Base-by-base conservation (phyloP, 345 rosid genomes). In the Cardamine resedifolia region DNA sequence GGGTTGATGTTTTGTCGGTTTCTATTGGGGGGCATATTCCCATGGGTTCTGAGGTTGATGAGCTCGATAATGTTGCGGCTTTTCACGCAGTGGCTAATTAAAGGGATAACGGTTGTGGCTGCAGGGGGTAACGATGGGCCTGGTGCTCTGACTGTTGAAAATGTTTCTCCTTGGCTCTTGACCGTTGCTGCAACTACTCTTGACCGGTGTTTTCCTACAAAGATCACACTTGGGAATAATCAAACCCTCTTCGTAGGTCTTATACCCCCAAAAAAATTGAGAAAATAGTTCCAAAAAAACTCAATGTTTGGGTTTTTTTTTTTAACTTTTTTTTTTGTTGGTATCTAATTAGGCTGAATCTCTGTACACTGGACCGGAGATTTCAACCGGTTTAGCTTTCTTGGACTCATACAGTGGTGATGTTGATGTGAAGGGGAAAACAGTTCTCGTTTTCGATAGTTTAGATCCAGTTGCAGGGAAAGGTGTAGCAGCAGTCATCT, bases 81-180 rank as follows among this genome's bases (percentile, higher is more conserved):
- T 83, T 85, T 27, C 84, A 83, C 30, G 85, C 87, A 0, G 85
- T 83, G 33, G 50, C 66, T 14, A n/a, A n/a, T n/a, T n/a, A 82
- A 57, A 48, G 84, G 83, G 10, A 77, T 82, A 49, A 38, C 71
- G 33, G 83, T 82, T 66, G 76, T 79, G 31, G 68, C 76, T 49
- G 44, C 68, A 0, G 80, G 74, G 0, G 78, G 60, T 10, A 82
- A 82, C 7, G 39, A 4, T 0, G 83, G 85, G 8, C 83, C 83
- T 11, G 5, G 12, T 16, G 77, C 78, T 74, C 63, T 73, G 34
- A 77, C 81, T 6, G 78, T 86, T 28, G 23, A 4, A 5, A 86
- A 84, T 44, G 64, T 68, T 1, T 72, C 90, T 38, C 87, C 87
- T 4, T 86, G 86, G 90, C n/a, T 79, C 15, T 57, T 83, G 62